These are phyloP conservation scores for Pseudozyma hubeiensis DNA, from an alignment of 1,284 basidiomycete genomes.

Conservation along the genomic window DNA sequence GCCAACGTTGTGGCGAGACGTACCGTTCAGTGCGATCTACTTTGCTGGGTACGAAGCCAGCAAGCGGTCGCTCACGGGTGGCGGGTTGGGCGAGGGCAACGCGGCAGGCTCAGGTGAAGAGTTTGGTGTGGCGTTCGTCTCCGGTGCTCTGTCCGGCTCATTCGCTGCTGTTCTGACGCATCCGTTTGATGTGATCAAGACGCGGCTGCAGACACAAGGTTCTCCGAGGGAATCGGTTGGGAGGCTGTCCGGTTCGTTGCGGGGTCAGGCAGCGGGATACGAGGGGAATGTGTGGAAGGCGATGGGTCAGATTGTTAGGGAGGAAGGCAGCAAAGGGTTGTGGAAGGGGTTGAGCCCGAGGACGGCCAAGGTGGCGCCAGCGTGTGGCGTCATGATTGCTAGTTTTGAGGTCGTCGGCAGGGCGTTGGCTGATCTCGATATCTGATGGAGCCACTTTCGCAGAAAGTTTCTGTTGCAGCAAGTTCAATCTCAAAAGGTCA, in stretches of 20 bases:
- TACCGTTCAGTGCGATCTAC: slow-evolving; percentile 94
- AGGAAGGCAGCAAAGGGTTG: slow-evolving; percentile 82
- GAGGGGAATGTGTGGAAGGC: slow-evolving; percentile 65
- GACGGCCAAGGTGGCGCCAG: slow-evolving; percentile 96
- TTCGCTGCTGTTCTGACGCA: slow-evolving; percentile 89
- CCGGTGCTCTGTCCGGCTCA: slow-evolving; percentile 75
- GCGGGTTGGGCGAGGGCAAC: slow-evolving; percentile 69
- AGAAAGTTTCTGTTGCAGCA: too few species aligned
- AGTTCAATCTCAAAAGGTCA: too few species aligned
- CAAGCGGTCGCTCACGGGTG: slow-evolving; percentile 65
- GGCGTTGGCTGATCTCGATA: slow-evolving; percentile 38
- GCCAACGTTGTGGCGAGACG: slow-evolving; percentile 93
- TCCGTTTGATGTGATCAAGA: slow-evolving; percentile 96
- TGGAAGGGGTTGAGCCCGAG: slow-evolving; percentile 88
- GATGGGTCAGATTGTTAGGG: slow-evolving; percentile 77
- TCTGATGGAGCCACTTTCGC: slow-evolving; percentile 1
- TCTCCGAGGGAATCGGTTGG: background rate
- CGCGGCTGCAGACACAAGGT: slow-evolving; percentile 77
- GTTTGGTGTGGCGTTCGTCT: slow-evolving; percentile 80
- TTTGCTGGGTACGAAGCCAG: slow-evolving; percentile 74
- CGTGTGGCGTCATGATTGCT: slow-evolving; percentile 97
- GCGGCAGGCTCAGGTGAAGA: slow-evolving; percentile 71
- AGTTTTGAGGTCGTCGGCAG: slow-evolving; percentile 81
- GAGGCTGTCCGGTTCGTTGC: slow-evolving; percentile 4
- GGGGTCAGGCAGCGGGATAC: background rate